Evolutionary conservation across 768 basidiomycete genomes (phyloP).

Genomic region (Tulasnella sp.): DNA sequence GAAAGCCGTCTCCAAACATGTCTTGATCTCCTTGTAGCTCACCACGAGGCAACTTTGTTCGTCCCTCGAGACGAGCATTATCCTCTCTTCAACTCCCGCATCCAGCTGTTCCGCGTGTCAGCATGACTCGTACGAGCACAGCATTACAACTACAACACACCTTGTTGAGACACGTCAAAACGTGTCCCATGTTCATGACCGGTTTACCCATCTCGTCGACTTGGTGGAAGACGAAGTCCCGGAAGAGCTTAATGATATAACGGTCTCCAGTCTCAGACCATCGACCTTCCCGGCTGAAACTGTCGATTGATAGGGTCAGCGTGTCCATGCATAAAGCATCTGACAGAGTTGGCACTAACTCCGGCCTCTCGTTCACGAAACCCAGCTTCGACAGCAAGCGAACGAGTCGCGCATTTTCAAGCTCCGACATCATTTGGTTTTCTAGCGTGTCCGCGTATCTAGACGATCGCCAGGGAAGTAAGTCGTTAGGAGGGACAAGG

Average conservation of each 20-base stretch:
- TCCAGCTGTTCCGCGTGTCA: conserved; percentile 49
- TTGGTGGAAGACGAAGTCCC: conserved; percentile 97
- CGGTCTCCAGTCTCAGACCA: conserved; percentile 99
- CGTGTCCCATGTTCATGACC: conserved; percentile 81
- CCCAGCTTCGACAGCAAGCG: conserved; percentile 87
- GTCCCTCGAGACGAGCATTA: conserved; percentile 91
- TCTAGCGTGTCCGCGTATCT: conserved; percentile 79
- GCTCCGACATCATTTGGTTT: conserved; percentile 69
- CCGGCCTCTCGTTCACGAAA: conserved; percentile 98
- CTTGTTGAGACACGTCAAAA: conserved; percentile 89
- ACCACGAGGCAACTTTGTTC: conserved; percentile 95
- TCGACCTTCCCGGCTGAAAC: conserved; percentile 87
- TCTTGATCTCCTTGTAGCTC: conserved; percentile 82
- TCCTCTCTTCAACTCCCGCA: conserved; percentile 80
- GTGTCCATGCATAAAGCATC: neutral
- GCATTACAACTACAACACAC: conserved; percentile 28
- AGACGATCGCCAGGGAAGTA: neutral
- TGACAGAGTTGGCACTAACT: conserved; percentile 45
- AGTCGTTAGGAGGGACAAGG: neutral
- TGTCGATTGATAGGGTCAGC: conserved; percentile 22
- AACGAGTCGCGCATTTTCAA: conserved; percentile 89
- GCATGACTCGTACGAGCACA: neutral
- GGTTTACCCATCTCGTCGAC: conserved; percentile 85
- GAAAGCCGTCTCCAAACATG: conserved; percentile 75
- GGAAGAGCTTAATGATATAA: conserved; percentile 95